Evolutionary conservation across 2,329 filamentous ascomycete genomes (phyloP), one percentile per base, ranked within the genome.

Genomic region (Sporothrix pseudoabietina): DNA sequence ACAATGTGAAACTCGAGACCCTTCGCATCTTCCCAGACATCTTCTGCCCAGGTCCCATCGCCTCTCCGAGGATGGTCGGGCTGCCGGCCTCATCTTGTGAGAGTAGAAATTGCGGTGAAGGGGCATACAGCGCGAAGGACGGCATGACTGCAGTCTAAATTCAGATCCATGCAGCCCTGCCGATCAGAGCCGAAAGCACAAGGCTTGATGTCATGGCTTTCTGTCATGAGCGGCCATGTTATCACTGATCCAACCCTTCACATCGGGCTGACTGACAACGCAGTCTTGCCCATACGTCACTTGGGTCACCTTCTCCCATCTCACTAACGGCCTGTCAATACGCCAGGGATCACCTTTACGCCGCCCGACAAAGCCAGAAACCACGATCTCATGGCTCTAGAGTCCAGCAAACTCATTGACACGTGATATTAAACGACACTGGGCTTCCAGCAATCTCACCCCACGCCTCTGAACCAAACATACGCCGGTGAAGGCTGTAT

Each of bases 361-460:
- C 44, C 44, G 44, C 52, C 19, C 26, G 30, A 10, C 30, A 4
- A 35, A 26, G 61, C n/a, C 41, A 66, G 41, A n/a, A 19, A 35
- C 4, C 65, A 68, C 35, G 44, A 68, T 68, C 41, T 68, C 65
- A 68, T 68, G 65, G 65, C 44, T 52, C 30, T 10, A 8, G 16
- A 66, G 35, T 9, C 19, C 22, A 41, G 9, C n/a, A 14, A 30
- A 26, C 26, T n/a, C 14, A 14, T 6, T n/a, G 10, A 8, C 65
- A 68, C 65, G 65, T 52, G 65, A 32, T n/a, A 52, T 35, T 12
- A 4, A 30, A 19, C 6, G 4, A 12, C 65, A 19, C 44, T 68
- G 65, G 19, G 26, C 65, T 68, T 52, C 19, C 65, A 68, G 65
- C 44, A 68, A 52, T n/a, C 12, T 16, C 44, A 19, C 26, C 63